Percentiles rank a stretch among this genome's conserved stretches.
These are phyloP conservation scores for Botrytis cinerea DNA, from an alignment of 2,329 filamentous ascomycete species.

Conservation along the genomic window DNA sequence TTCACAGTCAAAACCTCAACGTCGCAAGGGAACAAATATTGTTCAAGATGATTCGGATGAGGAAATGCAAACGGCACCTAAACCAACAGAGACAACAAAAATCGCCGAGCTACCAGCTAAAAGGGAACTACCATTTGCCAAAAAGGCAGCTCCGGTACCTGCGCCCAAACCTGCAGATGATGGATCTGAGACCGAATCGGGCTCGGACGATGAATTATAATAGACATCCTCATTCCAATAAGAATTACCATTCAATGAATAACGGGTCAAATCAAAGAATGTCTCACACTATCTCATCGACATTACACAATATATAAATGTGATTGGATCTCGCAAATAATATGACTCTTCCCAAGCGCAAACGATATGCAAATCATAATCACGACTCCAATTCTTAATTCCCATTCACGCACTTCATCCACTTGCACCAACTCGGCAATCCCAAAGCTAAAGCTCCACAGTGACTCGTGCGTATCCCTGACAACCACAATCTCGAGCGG, in stretches of 20 bases:
- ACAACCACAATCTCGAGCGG: constrained; percentile 6
- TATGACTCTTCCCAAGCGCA: background rate
- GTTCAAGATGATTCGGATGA: constrained; percentile 8
- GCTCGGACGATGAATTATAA: constrained; percentile 37
- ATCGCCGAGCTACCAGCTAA: constrained; percentile 27
- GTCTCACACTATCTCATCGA: background rate
- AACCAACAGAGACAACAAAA: constrained; percentile 21
- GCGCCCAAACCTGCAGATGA: constrained; percentile 27
- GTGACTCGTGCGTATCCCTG: constrained; percentile 24
- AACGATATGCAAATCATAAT: constrained; percentile 13
- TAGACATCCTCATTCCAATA: constrained; percentile 2
- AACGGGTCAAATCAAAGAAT: constrained; percentile 5
- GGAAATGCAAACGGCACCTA: constrained; percentile 7
- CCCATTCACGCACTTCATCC: background rate
- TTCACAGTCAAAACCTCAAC: background rate
- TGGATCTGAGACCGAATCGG: constrained; percentile 40
- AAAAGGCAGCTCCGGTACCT: constrained; percentile 24
- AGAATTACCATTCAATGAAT: background rate
- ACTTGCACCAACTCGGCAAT: background rate
- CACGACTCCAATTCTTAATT: background rate
- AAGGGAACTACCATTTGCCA: constrained; percentile 32
- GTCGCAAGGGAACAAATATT: background rate
- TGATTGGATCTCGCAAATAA: constrained; percentile 9
- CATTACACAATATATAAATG: background rate
- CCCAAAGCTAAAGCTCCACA: background rate